Evolutionary conservation across 441 rosid genomes (phyloP), one percentile per base, ranked within the genome.

Genomic region (Rhodomyrtus psidioides): DNA sequence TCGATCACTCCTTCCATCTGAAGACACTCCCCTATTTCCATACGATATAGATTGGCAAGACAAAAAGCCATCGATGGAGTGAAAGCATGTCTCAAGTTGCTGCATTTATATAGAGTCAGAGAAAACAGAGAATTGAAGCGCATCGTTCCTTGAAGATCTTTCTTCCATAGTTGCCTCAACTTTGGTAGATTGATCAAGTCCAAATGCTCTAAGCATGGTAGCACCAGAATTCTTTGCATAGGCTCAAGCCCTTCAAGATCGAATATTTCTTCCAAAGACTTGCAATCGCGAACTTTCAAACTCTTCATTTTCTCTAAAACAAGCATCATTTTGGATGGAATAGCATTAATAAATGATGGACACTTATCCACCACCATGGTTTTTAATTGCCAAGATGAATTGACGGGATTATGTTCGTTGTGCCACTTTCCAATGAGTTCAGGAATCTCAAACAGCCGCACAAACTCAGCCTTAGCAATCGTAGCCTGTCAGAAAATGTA

Each of bases 11-110:
- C 39, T 60, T 60, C 23, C 39, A 60, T 28, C 17, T 28, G 12
- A 28, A 0, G 12, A 60, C 74, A 60, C 12, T 60, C 23, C 12
- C 15, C 3, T 60, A 60, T 16, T 28, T 28, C 23, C 1, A 60
- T 28, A 0, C 0, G 0, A 0, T 0, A 0, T 15, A 28, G 74
- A 3, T 60, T 7, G 42, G 42, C 1, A 60, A 60, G 6, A 23
- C 74, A 60, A 1, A 1, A 5, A 28, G 6, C 12, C 74, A 60
- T 60, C 0, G 23, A 60, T 28, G 74, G 12, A 60, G 0, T 4
- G 17, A 60, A 60, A 28, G 42, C 74, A 15, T 7, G 23, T 60
- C 74, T 3, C 23, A 60, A 28, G 42, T 28, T 3, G 23, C 23
- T 7, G 3, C 42, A 60, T 3, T 60, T 60, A 7, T 28, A 60